Base-by-base conservation (phyloP, 2,329 filamentous ascomycete genomes). In the Stachybotrys elegans region DNA sequence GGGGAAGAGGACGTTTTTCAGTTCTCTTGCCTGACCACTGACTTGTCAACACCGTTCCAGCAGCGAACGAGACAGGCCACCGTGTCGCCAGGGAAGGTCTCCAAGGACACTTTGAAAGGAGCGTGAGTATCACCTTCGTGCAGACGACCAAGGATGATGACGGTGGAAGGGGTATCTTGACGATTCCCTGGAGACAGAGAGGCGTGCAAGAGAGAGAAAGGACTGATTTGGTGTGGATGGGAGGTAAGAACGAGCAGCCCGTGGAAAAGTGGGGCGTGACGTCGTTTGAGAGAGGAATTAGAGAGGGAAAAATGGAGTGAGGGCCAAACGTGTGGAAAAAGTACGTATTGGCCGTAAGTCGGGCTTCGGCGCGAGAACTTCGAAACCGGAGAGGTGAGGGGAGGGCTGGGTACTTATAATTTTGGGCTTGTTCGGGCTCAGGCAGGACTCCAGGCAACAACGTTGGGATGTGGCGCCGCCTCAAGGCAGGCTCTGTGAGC, bases 401-500 rank as follows among this genome's bases (percentile, higher is more conserved):
- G 73, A 72, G 67, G 67, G 62, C 62, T 62, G 59, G 61, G 66
- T 75, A 68, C 68, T 78, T 78, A 78, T 78, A 78, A 71, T 76
- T 76, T 73, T 75, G 59, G 49, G 51, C 54, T 49, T 52, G 54
- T n/a, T 58, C 57, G 56, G 55, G 54, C 57, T 61, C 54, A 59
- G 58, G 62, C 64, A 63, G 48, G 57, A 58, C 54, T 56, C 66
- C 57, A 70, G 68, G 67, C 67, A 69, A 61, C 66, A 59, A 62
- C 63, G 62, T 61, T 58, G 22, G 59, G 57, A 56, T 62, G 69
- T 71, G 67, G 69, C 67, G 68, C 61, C 60, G 63, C 53, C 56
- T 61, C 60, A 64, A 13, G 59, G 59, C 55, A 61, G 60, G 57
- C 58, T 63, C 61, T 61, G 61, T 59, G 57, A 59, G 57, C 54